A percentile compares a stretch with the other conserved stretches of the same genome.
Evolutionary conservation across 768 basidiomycete species (phyloP).

Genomic region (Lentinula guzmanii): DNA sequence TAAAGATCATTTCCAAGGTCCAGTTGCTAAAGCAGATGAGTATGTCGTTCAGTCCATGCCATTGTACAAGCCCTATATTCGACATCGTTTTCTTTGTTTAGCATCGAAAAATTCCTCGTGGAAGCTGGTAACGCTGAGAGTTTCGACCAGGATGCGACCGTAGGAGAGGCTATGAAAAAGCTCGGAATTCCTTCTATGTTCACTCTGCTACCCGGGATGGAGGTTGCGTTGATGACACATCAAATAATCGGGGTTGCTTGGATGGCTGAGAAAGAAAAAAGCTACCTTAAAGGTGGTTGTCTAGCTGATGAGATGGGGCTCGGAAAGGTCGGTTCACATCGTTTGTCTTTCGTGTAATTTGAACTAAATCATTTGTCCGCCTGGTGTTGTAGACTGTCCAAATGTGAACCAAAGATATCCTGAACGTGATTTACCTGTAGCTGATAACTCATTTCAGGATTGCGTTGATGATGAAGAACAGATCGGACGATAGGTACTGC

Average conservation of each 20-base stretch:
- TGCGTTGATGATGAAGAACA: conserved; percentile 51
- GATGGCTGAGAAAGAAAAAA: conserved; percentile 49
- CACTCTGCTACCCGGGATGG: conserved; percentile 51
- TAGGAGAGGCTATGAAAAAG: conserved; percentile 49
- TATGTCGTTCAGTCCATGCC: conserved; percentile 20
- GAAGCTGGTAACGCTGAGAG: conserved; percentile 50
- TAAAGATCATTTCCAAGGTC: conserved; percentile 36
- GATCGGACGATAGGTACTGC: conserved; percentile 37
- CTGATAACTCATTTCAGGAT: conserved; percentile 34
- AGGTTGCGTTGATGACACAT: conserved; percentile 60
- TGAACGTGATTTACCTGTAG: neutral
- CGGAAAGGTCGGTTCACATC: conserved; percentile 37
- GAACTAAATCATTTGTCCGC: neutral
- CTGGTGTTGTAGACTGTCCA: conserved; percentile 36
- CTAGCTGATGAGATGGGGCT: conserved; percentile 56
- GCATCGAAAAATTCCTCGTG: conserved; percentile 48
- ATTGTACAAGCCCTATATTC: conserved; percentile 1
- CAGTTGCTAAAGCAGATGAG: conserved; percentile 45
- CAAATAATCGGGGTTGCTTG: conserved; percentile 58
- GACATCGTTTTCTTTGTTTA: conserved; percentile 13
- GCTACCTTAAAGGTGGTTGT: conserved; percentile 37
- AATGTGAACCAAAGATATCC: conserved; percentile 23
- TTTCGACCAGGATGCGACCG: conserved; percentile 53
- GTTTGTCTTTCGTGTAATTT: conserved; percentile 4
- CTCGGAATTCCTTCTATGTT: conserved; percentile 45